Conservation (phyloP, 306 rosid species). For the Coriaria nepalensis region DNA sequence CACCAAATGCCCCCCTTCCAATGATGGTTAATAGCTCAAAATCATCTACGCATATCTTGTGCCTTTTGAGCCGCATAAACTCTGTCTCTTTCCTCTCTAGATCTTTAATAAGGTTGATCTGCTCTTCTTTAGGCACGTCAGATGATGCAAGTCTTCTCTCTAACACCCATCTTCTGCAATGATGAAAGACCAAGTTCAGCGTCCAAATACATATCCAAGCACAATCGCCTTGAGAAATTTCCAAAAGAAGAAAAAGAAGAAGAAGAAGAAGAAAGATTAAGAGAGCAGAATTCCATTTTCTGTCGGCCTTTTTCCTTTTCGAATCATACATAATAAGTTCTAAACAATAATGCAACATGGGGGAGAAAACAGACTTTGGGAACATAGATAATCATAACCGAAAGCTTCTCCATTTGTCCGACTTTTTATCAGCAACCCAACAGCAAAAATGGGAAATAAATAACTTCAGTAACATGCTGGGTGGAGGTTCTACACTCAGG, state of each 20-base stretch:
- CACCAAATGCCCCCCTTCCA: constrained; percentile 98
- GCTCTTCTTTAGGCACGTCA: constrained; percentile 85
- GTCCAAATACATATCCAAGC: constrained; percentile 6
- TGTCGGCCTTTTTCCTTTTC: no score
- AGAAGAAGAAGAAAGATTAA: neutral
- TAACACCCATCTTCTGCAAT: constrained; percentile 78
- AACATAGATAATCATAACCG: no score
- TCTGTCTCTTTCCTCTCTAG: constrained; percentile 96
- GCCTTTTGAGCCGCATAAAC: constrained; percentile 89
- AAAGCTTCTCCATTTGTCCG: neutral
- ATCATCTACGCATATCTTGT: constrained; percentile 87
- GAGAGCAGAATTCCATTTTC: neutral
- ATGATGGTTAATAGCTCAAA: constrained; percentile 91
- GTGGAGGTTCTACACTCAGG: no score
- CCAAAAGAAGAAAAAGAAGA: constrained; percentile 1
- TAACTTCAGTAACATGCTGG: no score
- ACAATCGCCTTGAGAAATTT: neutral
- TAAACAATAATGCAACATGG: no score
- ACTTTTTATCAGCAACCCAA: constrained; percentile 4
- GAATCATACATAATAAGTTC: no score
- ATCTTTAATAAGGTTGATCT: constrained; percentile 77
- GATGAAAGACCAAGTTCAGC: constrained; percentile 11
- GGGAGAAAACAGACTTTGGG: no score
- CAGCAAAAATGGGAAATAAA: no score
- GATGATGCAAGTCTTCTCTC: constrained; percentile 83